Base-by-base conservation (phyloP, 495 filamentous ascomycete genomes). In the Hypoxylon intermedium region DNA sequence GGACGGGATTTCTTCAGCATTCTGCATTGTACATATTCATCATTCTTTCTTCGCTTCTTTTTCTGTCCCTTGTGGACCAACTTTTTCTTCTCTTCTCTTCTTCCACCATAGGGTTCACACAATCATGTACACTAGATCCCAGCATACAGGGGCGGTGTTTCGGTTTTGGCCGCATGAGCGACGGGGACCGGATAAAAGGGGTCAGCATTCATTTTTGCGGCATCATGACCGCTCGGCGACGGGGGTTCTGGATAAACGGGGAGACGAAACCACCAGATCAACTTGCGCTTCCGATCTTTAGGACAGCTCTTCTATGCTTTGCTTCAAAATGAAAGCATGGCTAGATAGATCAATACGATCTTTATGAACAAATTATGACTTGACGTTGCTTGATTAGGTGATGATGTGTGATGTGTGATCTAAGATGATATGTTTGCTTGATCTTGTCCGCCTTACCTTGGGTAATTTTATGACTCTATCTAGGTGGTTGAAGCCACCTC, bases 11-110 rank as follows among this genome's bases (percentile, higher is more conserved):
- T 42, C 50, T 53, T 31, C 33, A 43, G 34, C 48, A 21, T 44
- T 46, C 45, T 54, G 31, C 26, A 44, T 41, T 56, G 58, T 62
- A 62, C 40, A 55, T 62, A 49, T 56, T 56, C 24, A 23, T 50
- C 46, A 49, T 36, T 23, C 11, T 18, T 44, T 40, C 34, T 50
- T 56, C 9, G 24, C n/a, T 49, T 42, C 34, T 46, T 43, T 41
- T 42, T 38, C 24, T 26, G 21, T 45, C 40, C 21, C 37, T 40
- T 13, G 34, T 13, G 11, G 34, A 37, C n/a, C 34, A 37, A 12
- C 34, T 5, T 6, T 37, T 37, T 37, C n/a, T 37, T 37, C 34
- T 37, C 6, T 6, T 15, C 34, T 13, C 15, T 13, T 15, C 15
- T 15, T 6, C 12, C 13, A 34, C 31, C 31, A 34, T 13, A 34